Evolutionary conservation across 331 rosid genomes (phyloP).

Genomic region (Malus hybrid): DNA sequence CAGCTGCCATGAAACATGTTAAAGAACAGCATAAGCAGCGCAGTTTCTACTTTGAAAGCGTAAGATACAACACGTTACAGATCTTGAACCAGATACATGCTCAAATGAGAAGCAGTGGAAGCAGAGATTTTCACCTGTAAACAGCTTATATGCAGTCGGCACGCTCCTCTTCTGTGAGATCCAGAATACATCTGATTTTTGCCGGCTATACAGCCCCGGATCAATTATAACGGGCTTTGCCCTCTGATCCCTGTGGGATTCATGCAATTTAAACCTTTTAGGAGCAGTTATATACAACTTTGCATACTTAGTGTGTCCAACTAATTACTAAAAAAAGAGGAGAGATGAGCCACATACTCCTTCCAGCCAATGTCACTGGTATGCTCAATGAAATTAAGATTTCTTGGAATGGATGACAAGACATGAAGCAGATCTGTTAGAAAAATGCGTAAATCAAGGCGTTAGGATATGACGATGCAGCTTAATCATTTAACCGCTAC

Average conservation of each 20-base stretch:
- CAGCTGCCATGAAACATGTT: not conserved
- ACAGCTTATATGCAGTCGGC: constrained; percentile 78
- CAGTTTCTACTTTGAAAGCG: not conserved
- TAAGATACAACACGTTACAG: not conserved
- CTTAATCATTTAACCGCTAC: not conserved
- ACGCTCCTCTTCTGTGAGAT: constrained; percentile 68
- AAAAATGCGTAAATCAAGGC: constrained; percentile 5
- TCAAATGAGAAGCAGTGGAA: constrained; percentile 4
- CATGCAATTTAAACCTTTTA: constrained; percentile 8
- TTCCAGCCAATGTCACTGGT: constrained; percentile 99
- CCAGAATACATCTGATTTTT: constrained; percentile 87
- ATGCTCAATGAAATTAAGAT: constrained; percentile 88
- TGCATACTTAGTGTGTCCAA: constrained; percentile 10
- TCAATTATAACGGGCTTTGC: constrained; percentile 92
- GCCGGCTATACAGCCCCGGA: constrained; percentile 77
- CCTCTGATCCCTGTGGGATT: constrained; percentile 61
- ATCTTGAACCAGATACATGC: not conserved
- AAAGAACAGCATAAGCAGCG: not conserved
- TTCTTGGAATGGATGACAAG: constrained; percentile 63
- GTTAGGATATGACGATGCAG: constrained; percentile 1
- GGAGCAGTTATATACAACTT: not conserved
- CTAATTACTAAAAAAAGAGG: not conserved
- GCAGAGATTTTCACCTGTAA: constrained; percentile 54
- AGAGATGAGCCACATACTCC: constrained; percentile 55
- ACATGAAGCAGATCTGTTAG: constrained; percentile 75